A percentile compares a stretch with the other conserved stretches of the same genome.
Evolutionary conservation across 148 eudicot species (phyloP).

Genomic region (Suaeda aralocaspica): DNA sequence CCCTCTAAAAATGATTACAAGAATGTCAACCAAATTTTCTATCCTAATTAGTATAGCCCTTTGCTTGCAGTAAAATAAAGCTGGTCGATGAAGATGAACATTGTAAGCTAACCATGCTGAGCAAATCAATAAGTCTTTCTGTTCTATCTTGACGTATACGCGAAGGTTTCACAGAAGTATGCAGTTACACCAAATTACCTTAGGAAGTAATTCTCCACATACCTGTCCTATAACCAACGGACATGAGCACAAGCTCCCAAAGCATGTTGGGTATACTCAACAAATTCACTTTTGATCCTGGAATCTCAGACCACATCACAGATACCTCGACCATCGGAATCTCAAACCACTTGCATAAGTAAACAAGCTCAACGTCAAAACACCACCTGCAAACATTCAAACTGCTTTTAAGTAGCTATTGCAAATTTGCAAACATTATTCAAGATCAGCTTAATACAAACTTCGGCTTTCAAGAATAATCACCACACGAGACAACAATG

Average conservation of each 20-base stretch:
- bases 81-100: neutral
- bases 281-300: slow-evolving; percentile 86
- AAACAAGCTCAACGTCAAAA: slow-evolving; percentile 88
- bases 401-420: neutral
- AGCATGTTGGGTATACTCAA: slow-evolving; percentile 95
- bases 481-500: too few relatives aligned
- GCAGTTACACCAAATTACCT: slow-evolving; percentile 16
- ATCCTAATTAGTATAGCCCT: neutral
- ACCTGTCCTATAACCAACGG: slow-evolving; percentile 77
- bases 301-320: slow-evolving; percentile 93
- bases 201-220: slow-evolving; percentile 63
- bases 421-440: too few relatives aligned
- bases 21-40: slow-evolving; percentile 1
- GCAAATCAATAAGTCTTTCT: neutral
- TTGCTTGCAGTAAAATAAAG: neutral
- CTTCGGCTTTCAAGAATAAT: too few relatives aligned
- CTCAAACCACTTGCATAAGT: slow-evolving; percentile 70
- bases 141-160: slow-evolving; percentile 3
- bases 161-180: slow-evolving; percentile 9
- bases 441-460: too few relatives aligned
- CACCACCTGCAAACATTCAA: slow-evolving; percentile 69
- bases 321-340: slow-evolving; percentile 76
- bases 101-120: slow-evolving; percentile 16
- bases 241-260: slow-evolving; percentile 92
- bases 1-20: neutral